phyloP scores from a whole-genome alignment of 2,329 filamentous ascomycete species.

The Atkinsonella texensis region DNA sequence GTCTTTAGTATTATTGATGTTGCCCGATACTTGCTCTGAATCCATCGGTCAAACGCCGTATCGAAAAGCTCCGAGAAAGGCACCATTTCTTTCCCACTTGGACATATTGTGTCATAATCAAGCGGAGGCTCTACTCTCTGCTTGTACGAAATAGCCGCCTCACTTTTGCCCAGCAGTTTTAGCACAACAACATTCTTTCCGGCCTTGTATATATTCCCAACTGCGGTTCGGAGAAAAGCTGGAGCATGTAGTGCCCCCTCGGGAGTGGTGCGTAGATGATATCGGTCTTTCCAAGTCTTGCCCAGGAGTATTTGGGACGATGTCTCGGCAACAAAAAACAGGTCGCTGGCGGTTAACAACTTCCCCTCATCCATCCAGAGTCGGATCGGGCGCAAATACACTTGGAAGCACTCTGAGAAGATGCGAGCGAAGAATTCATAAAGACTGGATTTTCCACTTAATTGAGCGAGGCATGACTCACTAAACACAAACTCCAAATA shows the following conservation, averaged over 20 bases:
- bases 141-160: constrained; percentile 19
- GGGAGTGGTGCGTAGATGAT: constrained; percentile 48
- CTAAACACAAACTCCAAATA: constrained; percentile 71
- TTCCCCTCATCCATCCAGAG: constrained; percentile 77
- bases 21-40: constrained; percentile 59
- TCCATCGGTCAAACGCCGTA: constrained; percentile 60
- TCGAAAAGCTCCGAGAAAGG: constrained; percentile 69
- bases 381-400: constrained; percentile 70
- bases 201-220: constrained; percentile 65
- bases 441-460: constrained; percentile 47
- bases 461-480: constrained; percentile 55
- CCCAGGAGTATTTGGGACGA: constrained; percentile 43
- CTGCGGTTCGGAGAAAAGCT: constrained; percentile 58
- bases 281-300: constrained; percentile 68
- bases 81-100: constrained; percentile 34
- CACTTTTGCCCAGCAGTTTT: constrained; percentile 52
- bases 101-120: constrained; percentile 46
- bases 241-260: constrained; percentile 56
- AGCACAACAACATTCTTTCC: constrained; percentile 83
- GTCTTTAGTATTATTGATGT: constrained; percentile 54
- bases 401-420: constrained; percentile 71
- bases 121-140: constrained; percentile 32
- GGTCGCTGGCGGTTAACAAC: constrained; percentile 50
- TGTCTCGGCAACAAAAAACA: constrained; percentile 62
- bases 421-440: constrained; percentile 55